Evolutionary conservation across 352 stramenopile genomes (phyloP), one percentile per base, ranked within the genome.

Genomic region (Aphanomyces stellatus): DNA sequence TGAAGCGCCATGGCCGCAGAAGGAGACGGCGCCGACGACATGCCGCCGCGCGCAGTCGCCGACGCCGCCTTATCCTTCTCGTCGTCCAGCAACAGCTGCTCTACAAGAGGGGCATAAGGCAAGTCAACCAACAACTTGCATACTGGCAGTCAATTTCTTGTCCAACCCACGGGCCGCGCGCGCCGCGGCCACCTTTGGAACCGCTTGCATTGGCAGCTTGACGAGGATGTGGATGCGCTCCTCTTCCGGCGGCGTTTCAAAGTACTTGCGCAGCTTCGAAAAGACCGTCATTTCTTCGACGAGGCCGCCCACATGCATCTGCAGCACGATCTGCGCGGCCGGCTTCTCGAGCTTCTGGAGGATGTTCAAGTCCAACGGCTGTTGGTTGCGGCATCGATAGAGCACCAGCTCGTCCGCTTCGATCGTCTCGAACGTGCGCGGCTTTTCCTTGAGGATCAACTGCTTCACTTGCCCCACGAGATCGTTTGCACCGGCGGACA

Each of bases 181-280:
- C 1, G 55, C 34, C 5, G 55, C 55, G 2, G 55, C 55, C 25
- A 64, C 27, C 37, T 64, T 64, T 30, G 55, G 37, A 30, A 64
- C 55, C 7, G 55, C 55, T 34, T 43, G 31, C 15, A 64, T 43
- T 3, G 55, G 55, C 11, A 64, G 55, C 55, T 64, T 64, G 19
- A 64, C 55, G 10, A 64, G 55, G 31, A 64, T 46, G 40, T 64
- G 55, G 33, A 64, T 64, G 4, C 55, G 55, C n/a, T 64, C 55
- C 10, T 64, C 55, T 25, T 64, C 55, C 15, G 55, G 55, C 4
- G 31, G 55, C 22, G 34, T 24, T 40, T 64, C 55, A 51, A 64
- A 64, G 55, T 64, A 64, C 40, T 64, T 64, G 35, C 55, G 55
- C 35, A 64, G 55, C 55, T 64, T 64, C 17, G 55, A 64, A 35